Evolutionary conservation across 2,329 filamentous ascomycete genomes (phyloP).

Genomic region (Daldinia sp.): DNA sequence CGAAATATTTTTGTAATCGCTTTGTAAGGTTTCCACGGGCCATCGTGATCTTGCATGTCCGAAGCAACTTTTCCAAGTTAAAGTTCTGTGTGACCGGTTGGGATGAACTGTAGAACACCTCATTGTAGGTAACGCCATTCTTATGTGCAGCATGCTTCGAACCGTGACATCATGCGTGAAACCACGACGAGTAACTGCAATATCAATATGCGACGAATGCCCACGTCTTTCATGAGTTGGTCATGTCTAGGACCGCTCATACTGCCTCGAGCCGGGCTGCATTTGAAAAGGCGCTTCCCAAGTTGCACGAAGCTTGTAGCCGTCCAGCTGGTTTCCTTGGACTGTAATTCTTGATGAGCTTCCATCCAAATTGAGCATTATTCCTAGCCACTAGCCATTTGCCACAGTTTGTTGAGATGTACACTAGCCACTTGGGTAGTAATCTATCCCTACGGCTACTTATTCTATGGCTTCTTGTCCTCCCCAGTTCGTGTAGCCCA

Average conservation of each 20-base stretch:
- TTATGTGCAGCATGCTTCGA: constrained; percentile 30
- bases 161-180: constrained; percentile 44
- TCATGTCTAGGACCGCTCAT: constrained; percentile 31
- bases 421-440: constrained; percentile 13
- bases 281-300: constrained; percentile 42
- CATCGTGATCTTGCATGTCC: constrained; percentile 41
- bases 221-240: constrained; percentile 21
- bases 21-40: constrained; percentile 32
- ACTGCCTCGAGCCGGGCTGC: constrained; percentile 39
- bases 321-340: constrained; percentile 39
- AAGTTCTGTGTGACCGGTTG: constrained; percentile 22
- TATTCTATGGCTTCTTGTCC: constrained; percentile 4
- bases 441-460: constrained; percentile 13
- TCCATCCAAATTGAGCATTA: constrained; percentile 5
- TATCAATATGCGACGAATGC: constrained; percentile 35
- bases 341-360: constrained; percentile 30
- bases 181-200: constrained; percentile 37
- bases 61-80: constrained; percentile 28
- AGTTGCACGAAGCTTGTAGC: constrained; percentile 42
- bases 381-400: constrained; percentile 4
- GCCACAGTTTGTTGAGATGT: constrained; percentile 13
- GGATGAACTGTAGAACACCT: constrained; percentile 23
- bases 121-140: constrained; percentile 30
- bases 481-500: constrained; percentile 19
- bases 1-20: constrained; percentile 32